Percentiles rank a stretch among this genome's conserved stretches.
These are phyloP conservation scores for Rhinocladiella mackenziei DNA, from an alignment of 2,329 filamentous ascomycete genomes.

Conservation along the genomic window DNA sequence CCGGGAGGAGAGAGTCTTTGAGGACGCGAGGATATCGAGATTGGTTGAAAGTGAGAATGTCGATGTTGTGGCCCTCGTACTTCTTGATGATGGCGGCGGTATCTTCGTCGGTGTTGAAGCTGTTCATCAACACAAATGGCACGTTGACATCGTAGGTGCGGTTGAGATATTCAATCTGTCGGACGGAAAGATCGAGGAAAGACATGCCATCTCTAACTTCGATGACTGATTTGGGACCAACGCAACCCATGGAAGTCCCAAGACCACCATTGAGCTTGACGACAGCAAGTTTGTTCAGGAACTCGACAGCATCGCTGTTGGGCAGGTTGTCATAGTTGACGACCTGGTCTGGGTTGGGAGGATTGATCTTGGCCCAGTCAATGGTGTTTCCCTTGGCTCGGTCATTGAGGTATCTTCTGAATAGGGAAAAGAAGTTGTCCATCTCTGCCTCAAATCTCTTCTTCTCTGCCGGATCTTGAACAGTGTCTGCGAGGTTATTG, in stretches of 20 bases:
- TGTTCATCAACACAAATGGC: slow-evolving; percentile 99
- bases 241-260: slow-evolving; percentile 98
- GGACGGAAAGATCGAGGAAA: slow-evolving; percentile 96
- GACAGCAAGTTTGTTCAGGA: slow-evolving; percentile 95
- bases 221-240: slow-evolving; percentile 98
- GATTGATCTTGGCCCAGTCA: slow-evolving; percentile 96
- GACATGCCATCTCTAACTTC: slow-evolving; percentile 99
- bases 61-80: slow-evolving; percentile 99
- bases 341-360: slow-evolving; percentile 88
- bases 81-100: slow-evolving; percentile 99
- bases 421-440: slow-evolving; percentile 99
- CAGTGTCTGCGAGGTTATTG: slow-evolving; percentile 85
- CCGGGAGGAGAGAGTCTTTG: slow-evolving; percentile 96
- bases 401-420: slow-evolving; percentile 97
- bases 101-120: slow-evolving; percentile 98
- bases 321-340: slow-evolving; percentile 89
- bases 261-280: slow-evolving; percentile 99
- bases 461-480: slow-evolving; percentile 69
- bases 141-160: slow-evolving; percentile 96
- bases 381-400: slow-evolving; percentile 96
- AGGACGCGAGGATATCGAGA: slow-evolving; percentile 95
- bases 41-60: slow-evolving; percentile 99
- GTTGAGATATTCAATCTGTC: slow-evolving; percentile 99
- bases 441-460: slow-evolving; percentile 96
- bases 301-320: slow-evolving; percentile 85